These are phyloP conservation scores for Nannochloropsis salina DNA, from an alignment of 108 stramenopile species.

Conservation along the genomic window DNA sequence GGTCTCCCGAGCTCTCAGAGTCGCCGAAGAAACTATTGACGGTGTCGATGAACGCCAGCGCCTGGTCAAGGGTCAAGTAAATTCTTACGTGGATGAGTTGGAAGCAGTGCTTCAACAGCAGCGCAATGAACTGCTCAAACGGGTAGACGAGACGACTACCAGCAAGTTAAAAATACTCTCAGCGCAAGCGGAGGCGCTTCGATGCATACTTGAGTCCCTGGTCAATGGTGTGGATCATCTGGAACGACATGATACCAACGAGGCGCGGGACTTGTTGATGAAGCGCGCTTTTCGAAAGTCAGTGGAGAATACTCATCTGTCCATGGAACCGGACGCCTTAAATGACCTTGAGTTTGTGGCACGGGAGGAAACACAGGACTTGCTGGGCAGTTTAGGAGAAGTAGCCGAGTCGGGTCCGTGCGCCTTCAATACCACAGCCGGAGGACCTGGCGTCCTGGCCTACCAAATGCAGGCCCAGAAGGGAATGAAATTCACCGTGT, in stretches of 20 bases:
- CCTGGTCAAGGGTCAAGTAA: not conserved
- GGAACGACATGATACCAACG: not conserved
- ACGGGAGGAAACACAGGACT: not conserved
- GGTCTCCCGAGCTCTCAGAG: not conserved
- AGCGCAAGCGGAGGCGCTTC: not conserved
- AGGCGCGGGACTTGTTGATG: not conserved
- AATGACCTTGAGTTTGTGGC: conserved; percentile 9
- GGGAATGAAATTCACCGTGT: not conserved
- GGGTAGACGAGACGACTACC: not conserved
- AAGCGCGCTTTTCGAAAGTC: not conserved
- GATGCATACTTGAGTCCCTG: not conserved
- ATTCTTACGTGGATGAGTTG: not conserved
- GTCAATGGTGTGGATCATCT: conserved; percentile 17
- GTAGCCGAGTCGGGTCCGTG: not conserved
- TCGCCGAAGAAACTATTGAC: not conserved
- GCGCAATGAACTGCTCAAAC: not conserved
- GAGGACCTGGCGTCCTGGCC: not conserved
- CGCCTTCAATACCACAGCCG: not conserved
- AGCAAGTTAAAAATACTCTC: not conserved
- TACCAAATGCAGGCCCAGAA: conserved; percentile 10
- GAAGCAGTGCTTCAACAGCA: not conserved
- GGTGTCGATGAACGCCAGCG: not conserved
- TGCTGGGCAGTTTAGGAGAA: not conserved
- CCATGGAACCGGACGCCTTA: not conserved
- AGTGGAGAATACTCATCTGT: not conserved